Percentiles rank a stretch among this genome's conserved stretches.
Conservation (phyloP, 2,329 filamentous ascomycete species). For the Aspergillus sp. region DNA sequence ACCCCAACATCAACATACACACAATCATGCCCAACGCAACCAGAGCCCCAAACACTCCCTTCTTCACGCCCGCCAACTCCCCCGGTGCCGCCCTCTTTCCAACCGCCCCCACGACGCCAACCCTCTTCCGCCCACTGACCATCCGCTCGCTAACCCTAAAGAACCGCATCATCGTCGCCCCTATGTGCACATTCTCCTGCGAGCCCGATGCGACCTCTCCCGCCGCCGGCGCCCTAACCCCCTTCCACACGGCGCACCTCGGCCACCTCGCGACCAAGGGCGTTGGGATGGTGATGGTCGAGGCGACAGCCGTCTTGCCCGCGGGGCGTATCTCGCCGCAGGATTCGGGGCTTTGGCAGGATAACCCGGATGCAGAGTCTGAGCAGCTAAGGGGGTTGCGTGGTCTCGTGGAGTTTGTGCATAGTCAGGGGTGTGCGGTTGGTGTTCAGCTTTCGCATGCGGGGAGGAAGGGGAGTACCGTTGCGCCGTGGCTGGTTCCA, state of each 20-base stretch:
- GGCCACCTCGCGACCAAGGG: conserved; percentile 14
- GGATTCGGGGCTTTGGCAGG: conserved; percentile 7
- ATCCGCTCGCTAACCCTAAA: conserved; percentile 10
- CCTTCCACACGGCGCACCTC: conserved; percentile 8
- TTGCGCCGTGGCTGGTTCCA: conserved; percentile 5
- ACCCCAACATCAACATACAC: not conserved
- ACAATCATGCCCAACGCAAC: not conserved
- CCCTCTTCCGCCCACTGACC: conserved; percentile 7
- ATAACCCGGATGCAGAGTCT: conserved; percentile 63
- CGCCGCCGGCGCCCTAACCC: conserved; percentile 3
- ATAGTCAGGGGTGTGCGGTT: conserved; percentile 4
- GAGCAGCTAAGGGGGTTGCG: conserved; percentile 38
- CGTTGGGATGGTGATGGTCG: conserved; percentile 2
- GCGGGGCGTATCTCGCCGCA: conserved; percentile 12
- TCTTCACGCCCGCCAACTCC: not conserved
- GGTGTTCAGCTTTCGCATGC: conserved; percentile 12
- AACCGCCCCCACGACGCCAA: not conserved
- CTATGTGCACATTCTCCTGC: conserved; percentile 12
- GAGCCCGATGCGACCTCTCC: conserved; percentile 50
- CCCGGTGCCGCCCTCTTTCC: not conserved
- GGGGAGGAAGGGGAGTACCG: conserved; percentile 9
- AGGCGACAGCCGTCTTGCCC: conserved; percentile 3
- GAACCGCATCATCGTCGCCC: conserved; percentile 11
- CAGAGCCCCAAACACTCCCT: not conserved
- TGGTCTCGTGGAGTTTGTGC: conserved; percentile 9